Base-by-base conservation (phyloP, 768 basidiomycete genomes). In the Pulveroboletus sp. region DNA sequence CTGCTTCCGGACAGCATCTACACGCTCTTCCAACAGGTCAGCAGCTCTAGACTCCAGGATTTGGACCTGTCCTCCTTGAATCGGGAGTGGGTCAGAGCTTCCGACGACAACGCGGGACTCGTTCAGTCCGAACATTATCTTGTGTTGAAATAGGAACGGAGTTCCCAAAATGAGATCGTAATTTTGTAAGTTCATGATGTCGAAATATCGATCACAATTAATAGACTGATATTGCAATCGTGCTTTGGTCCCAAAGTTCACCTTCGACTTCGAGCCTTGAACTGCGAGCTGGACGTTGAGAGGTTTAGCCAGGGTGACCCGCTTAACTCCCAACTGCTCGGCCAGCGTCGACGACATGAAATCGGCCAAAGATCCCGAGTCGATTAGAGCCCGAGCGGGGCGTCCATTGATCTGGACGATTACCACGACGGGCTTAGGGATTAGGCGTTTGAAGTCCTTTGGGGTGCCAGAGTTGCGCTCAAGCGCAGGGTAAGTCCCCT, bases 151-250 rank as follows among this genome's bases (percentile, higher is more conserved):
- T 13, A 75, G 30, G 40, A 68, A 76, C 0, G 70, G 74, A 0
- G 72, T 73, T 1, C 75, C 68, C 0, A 75, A 52, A 4, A 74
- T 70, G 1, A 70, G 4, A n/a, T 78, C 71, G 32, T 76, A 76
- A 4, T 55, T 62, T 0, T 68, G 59, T 0, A 76, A 8, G 41
- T 76, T 76, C 0, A 67, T 62, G 0, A 76, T 53, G 50, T 76
- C 64, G 41, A 76, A 74, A 2, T 60, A 51, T 0, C 63, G 31
- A 14, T 62, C 40, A 24, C 42, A 43, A 13, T 30, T 55, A 22
- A 64, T 61, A 0, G 40, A 26, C 20, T 64, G 57, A 24, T 53
- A 64, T 16, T 39, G 35, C 2, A 65, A 26, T 14, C 32, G 27
- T 16, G 31, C 62, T 5, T 20, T 50, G 0, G 43, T 49, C 0